These are phyloP conservation scores for Stagonosporopsis cucurbitacearum DNA, from an alignment of 2,329 filamentous ascomycete genomes.

Conservation along the genomic window DNA sequence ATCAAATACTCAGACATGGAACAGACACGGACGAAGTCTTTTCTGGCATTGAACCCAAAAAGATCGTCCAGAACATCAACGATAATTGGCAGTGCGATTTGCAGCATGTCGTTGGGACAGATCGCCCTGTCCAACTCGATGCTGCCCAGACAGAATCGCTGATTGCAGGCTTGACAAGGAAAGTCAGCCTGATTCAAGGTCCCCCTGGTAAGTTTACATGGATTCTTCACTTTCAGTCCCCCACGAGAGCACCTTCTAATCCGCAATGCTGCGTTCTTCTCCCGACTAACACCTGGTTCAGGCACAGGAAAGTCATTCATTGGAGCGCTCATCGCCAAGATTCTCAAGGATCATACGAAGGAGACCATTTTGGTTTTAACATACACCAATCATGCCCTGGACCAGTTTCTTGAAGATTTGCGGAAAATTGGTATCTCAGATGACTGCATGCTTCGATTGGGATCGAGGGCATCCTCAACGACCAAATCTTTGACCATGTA, in stretches of 20 bases:
- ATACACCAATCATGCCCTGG: constrained; percentile 66
- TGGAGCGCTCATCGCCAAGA: constrained; percentile 67
- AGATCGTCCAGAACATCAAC: constrained; percentile 35
- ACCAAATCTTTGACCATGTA: constrained; percentile 60
- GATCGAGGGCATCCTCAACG: constrained; percentile 61
- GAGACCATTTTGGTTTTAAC: constrained; percentile 68
- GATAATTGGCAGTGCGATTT: constrained; percentile 26
- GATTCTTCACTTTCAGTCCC: not conserved
- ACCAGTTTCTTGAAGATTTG: constrained; percentile 66
- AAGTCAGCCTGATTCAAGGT: constrained; percentile 71
- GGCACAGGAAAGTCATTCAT: constrained; percentile 80
- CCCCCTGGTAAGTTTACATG: constrained; percentile 64
- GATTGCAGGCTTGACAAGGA: constrained; percentile 58
- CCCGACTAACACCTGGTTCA: constrained; percentile 35
- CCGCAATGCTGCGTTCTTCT: not conserved
- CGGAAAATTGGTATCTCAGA: constrained; percentile 63
- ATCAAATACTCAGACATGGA: constrained; percentile 56
- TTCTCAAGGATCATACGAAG: constrained; percentile 57
- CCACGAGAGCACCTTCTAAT: no score
- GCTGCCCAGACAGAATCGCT: constrained; percentile 65
- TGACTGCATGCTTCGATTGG: constrained; percentile 65
- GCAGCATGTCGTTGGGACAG: constrained; percentile 25
- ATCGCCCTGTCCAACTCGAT: constrained; percentile 52
- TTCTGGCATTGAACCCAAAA: constrained; percentile 33
- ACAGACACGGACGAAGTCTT: constrained; percentile 23